Conservation (phyloP, 2,329 filamentous ascomycete genomes). For the Pseudomassariella vexata region DNA sequence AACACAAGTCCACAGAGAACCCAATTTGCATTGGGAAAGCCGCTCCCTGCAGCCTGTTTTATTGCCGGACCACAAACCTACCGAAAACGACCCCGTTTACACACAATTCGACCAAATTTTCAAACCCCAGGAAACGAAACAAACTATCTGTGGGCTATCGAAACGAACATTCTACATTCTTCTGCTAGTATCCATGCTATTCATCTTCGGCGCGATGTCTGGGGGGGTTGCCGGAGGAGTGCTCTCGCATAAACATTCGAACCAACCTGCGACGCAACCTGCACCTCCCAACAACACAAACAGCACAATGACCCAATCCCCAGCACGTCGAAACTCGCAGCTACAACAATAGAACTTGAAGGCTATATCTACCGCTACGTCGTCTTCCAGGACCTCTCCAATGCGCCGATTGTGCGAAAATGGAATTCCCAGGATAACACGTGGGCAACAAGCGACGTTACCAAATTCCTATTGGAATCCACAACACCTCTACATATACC, state of each 20-base stretch:
- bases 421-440: conserved; percentile 19
- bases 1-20: too few species aligned
- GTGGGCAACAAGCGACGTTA: conserved; percentile 15
- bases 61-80: too few species aligned
- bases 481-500: conserved; percentile 6
- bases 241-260: neutral
- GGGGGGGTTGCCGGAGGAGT: conserved; percentile 15
- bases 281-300: neutral
- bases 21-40: too few species aligned
- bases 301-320: neutral
- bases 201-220: conserved; percentile 12
- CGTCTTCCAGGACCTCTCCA: conserved; percentile 19
- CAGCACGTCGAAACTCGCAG: conserved; percentile 15
- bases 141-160: conserved; percentile 13
- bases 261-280: too few species aligned
- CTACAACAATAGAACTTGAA: conserved; percentile 18
- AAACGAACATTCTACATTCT: conserved; percentile 12
- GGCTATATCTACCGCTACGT: conserved; percentile 13
- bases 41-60: too few species aligned
- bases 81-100: too few species aligned
- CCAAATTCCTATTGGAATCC: conserved; percentile 9
- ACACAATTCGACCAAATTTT: too few species aligned
- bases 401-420: conserved; percentile 15
- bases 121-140: too few species aligned
- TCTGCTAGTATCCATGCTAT: conserved; percentile 6